A percentile compares a stretch with the other conserved stretches of the same genome.
Conservation (phyloP, 805 yeast genomes). For the Peterozyma toletana region DNA sequence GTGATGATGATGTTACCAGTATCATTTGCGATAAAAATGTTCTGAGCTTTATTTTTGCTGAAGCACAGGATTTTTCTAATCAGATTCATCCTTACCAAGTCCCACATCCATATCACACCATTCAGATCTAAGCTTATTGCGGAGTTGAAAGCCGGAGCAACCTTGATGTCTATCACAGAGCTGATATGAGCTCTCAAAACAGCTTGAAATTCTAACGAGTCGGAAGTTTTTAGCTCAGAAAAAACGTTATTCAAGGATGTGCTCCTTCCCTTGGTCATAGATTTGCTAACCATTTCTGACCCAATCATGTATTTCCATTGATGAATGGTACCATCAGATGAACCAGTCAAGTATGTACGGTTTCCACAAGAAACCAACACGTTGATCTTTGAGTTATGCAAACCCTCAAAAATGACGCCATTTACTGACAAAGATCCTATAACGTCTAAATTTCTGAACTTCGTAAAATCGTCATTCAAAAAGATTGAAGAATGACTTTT, state of each 20-base stretch:
- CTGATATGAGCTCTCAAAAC: slow-evolving; percentile 53
- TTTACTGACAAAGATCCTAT: slow-evolving; percentile 25
- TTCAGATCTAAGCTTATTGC: slow-evolving; percentile 45
- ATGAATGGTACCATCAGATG: slow-evolving; percentile 53
- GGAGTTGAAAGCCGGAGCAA: slow-evolving; percentile 45
- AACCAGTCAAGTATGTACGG: slow-evolving; percentile 38
- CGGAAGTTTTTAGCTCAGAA: slow-evolving; percentile 9
- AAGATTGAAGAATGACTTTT: slow-evolving; percentile 34
- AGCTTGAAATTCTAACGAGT: slow-evolving; percentile 29
- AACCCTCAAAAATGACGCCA: slow-evolving; percentile 31
- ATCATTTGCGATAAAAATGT: slow-evolving; percentile 42
- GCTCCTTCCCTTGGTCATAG: slow-evolving; percentile 2
- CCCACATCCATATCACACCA: slow-evolving; percentile 63
- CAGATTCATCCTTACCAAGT: slow-evolving; percentile 42
- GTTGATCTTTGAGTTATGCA: slow-evolving; percentile 33
- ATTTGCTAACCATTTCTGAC: not conserved
- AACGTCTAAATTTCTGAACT: not conserved
- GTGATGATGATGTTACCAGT: slow-evolving; percentile 45
- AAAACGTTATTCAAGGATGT: not conserved
- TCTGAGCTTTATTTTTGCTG: slow-evolving; percentile 13
- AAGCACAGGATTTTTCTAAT: slow-evolving; percentile 29
- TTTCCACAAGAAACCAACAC: slow-evolving; percentile 32
- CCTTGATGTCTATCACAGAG: slow-evolving; percentile 36
- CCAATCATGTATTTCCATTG: slow-evolving; percentile 40
- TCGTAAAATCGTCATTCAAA: slow-evolving; percentile 14